Base-by-base conservation (phyloP, 2,329 filamentous ascomycete genomes). In the Monosporascus sp. region DNA sequence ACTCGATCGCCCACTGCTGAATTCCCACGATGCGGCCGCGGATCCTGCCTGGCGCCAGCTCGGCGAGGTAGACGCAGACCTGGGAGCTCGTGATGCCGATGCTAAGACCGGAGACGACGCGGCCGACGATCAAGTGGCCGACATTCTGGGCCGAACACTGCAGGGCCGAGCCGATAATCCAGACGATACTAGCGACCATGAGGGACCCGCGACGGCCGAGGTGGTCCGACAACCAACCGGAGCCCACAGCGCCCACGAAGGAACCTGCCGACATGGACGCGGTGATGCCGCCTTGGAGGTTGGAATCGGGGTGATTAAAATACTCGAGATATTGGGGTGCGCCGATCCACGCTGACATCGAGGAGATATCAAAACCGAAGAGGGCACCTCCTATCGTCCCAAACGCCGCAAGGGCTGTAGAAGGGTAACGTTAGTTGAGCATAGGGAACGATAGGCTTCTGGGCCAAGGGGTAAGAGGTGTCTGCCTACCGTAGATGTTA, bases 1-100 rank as follows among this genome's bases (percentile, higher is more conserved):
- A 87, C 54, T 86, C 87, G 58, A 90, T 90, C 22, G 85, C 83
- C 77, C 85, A 87, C 66, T 90, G 86, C 67, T 90, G 86, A 36
- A 81, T 78, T 46, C 84, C 84, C 7, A 90, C 84, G 38, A 91
- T 74, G 47, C 83, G 78, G 16, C 85, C 85, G 53, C 85, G 77
- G 48, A 71, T 76, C 37, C 69, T 61, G 2, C 79, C 77, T 27
- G 80, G 81, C 11, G 84, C 80, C 17, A 87, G 72, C 64, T 88
- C 84, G n/a, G 82, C 78, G 19, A 87, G 78, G 62, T 87, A 87
- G 27, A 87, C 83, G 2, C 83, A 82, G 3, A 85, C 83, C 62
- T 86, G 82, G 1, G 83, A 81, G 36, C 80, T 84, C 53, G 79
- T 83, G 64, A 86, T 82, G 59, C 84, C 84, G 52, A 87, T 82